phyloP scores from a whole-genome alignment of 2,329 filamentous ascomycete species.

The Colletotrichum eleusines region DNA sequence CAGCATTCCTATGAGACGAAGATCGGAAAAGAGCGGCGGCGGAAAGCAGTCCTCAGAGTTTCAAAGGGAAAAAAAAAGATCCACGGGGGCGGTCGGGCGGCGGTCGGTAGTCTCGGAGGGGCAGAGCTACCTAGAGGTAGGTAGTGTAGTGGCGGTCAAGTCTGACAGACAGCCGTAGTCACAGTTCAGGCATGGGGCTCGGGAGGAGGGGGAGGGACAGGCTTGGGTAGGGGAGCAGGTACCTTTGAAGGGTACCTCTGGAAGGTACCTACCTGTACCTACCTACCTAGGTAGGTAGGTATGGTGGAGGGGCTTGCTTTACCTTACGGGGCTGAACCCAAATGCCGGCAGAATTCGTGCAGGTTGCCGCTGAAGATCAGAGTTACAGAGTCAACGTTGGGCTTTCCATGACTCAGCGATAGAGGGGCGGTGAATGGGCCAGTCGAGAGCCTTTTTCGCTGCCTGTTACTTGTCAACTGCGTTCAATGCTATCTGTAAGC shows the following conservation, averaged over 20 bases:
- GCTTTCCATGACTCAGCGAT: slow-evolving; percentile 1
- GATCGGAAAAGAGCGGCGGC: background rate
- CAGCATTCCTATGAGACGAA: slow-evolving; percentile 24
- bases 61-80: slow-evolving; percentile 8
- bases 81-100: slow-evolving; percentile 14
- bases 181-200: background rate
- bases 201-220: background rate
- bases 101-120: slow-evolving; percentile 15
- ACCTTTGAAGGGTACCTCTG: too few species aligned
- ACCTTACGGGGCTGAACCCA: background rate
- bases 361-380: slow-evolving; percentile 19
- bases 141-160: slow-evolving; percentile 2
- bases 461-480: background rate
- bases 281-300: too few species aligned
- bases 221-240: too few species aligned
- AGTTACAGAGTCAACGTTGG: slow-evolving; percentile 13
- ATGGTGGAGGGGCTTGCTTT: background rate
- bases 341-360: slow-evolving; percentile 12
- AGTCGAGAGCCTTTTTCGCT: background rate
- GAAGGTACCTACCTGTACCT: too few species aligned
- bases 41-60: background rate
- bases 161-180: slow-evolving; percentile 11
- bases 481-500: background rate
- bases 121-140: slow-evolving; percentile 7
- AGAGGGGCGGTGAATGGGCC: slow-evolving; percentile 7